Base-by-base conservation (phyloP, 495 filamentous ascomycete genomes). In the Trypethelium eluteriae region DNA sequence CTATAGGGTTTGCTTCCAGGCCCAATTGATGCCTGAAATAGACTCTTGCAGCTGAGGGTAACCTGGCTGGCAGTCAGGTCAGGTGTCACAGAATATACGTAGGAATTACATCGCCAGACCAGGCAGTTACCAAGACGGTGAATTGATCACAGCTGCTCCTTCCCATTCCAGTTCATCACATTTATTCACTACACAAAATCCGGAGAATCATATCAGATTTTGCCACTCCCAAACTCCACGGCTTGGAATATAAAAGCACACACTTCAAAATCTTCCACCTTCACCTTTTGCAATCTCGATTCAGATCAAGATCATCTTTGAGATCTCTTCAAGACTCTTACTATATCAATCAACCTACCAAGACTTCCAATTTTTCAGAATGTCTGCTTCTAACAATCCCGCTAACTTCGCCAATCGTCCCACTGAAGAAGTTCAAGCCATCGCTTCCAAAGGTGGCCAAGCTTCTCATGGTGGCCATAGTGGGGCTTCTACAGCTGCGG, bases 401-500 rank as follows among this genome's bases (percentile, higher is more conserved):
- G 64, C 64, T 63, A 77, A 77, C 70, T 76, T 77, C 61, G 74
- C 75, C 70, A 76, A 77, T 69, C 74, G 72, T 35, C 69, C 71
- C 38, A 71, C 69, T 61, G 75, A 77, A 32, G 71, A 77, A 64
- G 74, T 77, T 44, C 66, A 70, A 18, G 73, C 70, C 63, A 75
- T 75, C 50, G 74, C 75, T 25, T 66, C 73, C 44, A 72, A 71
- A 69, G 72, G 72, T 49, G 72, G 72, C 63, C 76, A 69, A 16
- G 3, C 66, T 9, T 68, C 68, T 9, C 57, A 66, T 61, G 75
- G 78, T 14, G 79, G 78, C 46, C 25, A 25, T 25, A 85, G 83
- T 64, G 83, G 82, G 63, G 74, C 79, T 18, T 85, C 83, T 39
- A 79, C 82, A n/a, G 49, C 11, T 53, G 11, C 49, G 5, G 25